These are phyloP conservation scores for Tolypocladium cylindrosporum DNA, from an alignment of 2,329 filamentous ascomycete genomes.

Conservation along the genomic window DNA sequence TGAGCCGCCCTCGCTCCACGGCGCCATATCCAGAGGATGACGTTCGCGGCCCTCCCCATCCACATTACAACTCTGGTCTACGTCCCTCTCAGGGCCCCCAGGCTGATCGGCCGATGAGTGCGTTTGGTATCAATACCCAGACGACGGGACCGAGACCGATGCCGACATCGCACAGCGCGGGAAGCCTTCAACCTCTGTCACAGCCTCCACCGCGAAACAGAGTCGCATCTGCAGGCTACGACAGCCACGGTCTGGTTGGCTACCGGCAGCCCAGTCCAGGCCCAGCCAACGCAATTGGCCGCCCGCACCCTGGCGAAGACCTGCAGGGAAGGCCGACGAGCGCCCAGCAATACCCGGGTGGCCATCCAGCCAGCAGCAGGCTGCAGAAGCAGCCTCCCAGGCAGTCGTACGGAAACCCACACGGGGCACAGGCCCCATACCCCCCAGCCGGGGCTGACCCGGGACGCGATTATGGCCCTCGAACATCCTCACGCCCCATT, in stretches of 20 bases:
- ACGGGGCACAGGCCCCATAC: background rate
- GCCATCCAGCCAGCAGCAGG: conserved; percentile 21
- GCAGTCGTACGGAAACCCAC: background rate
- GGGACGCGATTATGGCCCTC: conserved; percentile 28
- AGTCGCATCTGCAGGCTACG: conserved; percentile 33
- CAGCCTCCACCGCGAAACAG: conserved; percentile 26
- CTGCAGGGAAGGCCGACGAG: conserved; percentile 15
- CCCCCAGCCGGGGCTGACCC: conserved; percentile 15
- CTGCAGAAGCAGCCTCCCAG: conserved; percentile 15
- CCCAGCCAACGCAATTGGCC: conserved; percentile 4
- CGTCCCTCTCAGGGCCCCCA: conserved; percentile 37
- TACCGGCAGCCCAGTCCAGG: conserved; percentile 32
- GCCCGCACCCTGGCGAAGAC: conserved; percentile 11
- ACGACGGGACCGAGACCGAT: conserved; percentile 22
- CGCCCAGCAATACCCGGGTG: conserved; percentile 14
- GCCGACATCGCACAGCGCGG: conserved; percentile 33
- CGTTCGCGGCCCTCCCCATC: conserved; percentile 18
- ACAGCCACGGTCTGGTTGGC: conserved; percentile 28
- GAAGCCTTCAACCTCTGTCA: conserved; percentile 33
- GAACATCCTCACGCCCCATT: conserved; percentile 14
- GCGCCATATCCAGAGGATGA: conserved; percentile 47
- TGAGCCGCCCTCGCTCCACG: conserved; percentile 33
- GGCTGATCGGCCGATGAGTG: conserved; percentile 38
- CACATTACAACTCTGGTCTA: conserved; percentile 35
- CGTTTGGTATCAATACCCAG: conserved; percentile 44